Conservation (phyloP, 2,329 filamentous ascomycete genomes). For the Pseudogymnoascus sp. region DNA sequence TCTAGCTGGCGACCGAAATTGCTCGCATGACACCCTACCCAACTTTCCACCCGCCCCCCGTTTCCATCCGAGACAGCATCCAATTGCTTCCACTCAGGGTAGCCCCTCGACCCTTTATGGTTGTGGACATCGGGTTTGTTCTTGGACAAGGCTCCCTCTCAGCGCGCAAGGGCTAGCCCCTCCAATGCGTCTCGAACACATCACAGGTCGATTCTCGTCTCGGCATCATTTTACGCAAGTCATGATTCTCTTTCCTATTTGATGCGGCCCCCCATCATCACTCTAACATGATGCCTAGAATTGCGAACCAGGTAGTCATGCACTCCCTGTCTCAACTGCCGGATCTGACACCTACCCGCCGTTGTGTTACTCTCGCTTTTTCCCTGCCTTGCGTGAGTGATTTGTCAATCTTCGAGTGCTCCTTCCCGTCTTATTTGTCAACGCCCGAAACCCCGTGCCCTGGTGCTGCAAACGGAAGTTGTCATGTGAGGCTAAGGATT, state of each 20-base stretch:
- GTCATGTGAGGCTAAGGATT: constrained; percentile 6
- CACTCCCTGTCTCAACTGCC: neutral
- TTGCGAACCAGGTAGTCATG: constrained; percentile 2
- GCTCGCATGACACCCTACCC: neutral
- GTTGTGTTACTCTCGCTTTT: neutral
- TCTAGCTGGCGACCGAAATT: neutral
- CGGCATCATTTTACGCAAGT: neutral
- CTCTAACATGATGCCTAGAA: neutral
- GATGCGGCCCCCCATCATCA: neutral
- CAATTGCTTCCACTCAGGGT: neutral
- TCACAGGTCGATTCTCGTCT: neutral
- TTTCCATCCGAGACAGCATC: neutral
- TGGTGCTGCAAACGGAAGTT: constrained; percentile 3
- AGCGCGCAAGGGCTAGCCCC: neutral
- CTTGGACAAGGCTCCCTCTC: neutral
- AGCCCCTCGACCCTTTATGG: neutral
- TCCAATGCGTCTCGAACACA: constrained; percentile 4
- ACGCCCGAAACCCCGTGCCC: neutral
- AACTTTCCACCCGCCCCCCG: neutral
- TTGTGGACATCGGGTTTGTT: neutral
- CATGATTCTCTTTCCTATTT: neutral
- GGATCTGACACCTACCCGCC: neutral
- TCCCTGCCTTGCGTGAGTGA: neutral
- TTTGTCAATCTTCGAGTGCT: constrained; percentile 3
- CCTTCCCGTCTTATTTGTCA: constrained; percentile 6